Evolutionary conservation across 2,329 filamentous ascomycete genomes (phyloP).

Genomic region (Microsporum ferrugineum): DNA sequence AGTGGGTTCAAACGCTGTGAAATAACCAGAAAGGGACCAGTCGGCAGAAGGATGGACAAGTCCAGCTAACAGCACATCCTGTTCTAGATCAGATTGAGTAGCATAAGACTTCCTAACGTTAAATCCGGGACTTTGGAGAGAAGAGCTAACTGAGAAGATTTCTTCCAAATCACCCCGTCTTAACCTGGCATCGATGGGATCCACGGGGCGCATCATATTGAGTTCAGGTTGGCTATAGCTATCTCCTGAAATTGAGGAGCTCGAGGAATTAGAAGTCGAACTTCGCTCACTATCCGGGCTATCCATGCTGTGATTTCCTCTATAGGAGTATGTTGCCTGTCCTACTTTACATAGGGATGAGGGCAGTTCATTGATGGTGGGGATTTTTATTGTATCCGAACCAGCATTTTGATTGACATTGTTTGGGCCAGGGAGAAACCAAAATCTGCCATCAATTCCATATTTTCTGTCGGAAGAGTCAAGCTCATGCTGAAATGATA

Average conservation of each 20-base stretch:
- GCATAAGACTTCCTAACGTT: not conserved
- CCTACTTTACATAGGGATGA: not conserved
- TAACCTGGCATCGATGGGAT: not conserved
- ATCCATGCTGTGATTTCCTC: not conserved
- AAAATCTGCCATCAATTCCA: conserved; percentile 37
- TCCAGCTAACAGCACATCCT: conserved; percentile 24
- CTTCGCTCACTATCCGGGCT: not conserved
- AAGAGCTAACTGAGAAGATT: not conserved
- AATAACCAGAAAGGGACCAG: conserved; percentile 31
- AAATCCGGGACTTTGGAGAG: not conserved
- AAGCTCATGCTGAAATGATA: conserved; percentile 41
- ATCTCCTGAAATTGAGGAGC: not conserved
- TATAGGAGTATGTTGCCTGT: not conserved
- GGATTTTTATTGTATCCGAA: not conserved
- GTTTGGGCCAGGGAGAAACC: conserved; percentile 19
- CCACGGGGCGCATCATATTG: not conserved
- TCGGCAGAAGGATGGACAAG: conserved; percentile 31
- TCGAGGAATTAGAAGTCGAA: not conserved
- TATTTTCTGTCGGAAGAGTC: conserved; percentile 44
- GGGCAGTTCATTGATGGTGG: not conserved
- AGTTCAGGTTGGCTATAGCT: not conserved
- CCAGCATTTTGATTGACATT: not conserved
- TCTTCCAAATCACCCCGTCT: not conserved
- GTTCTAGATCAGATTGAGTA: not conserved
- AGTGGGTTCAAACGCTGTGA: conserved; percentile 26